These are phyloP conservation scores for Priceomyces medius DNA, from an alignment of 805 yeast genomes.

Conservation along the genomic window DNA sequence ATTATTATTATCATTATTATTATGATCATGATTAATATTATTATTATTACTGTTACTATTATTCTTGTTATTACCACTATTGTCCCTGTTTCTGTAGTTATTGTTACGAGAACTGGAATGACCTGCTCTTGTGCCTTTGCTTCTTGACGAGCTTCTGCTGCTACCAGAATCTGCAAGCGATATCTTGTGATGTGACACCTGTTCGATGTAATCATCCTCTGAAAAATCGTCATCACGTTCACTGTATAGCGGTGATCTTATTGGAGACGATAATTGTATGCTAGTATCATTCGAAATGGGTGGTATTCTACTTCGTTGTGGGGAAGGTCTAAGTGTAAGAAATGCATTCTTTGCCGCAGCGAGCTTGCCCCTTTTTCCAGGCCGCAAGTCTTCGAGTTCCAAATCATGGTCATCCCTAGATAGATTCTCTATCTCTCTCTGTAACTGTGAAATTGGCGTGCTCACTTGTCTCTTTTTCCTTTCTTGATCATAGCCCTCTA, in stretches of 20 bases:
- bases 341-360: slow-evolving; percentile 1
- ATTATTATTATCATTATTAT: too few relatives aligned
- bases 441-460: slow-evolving; percentile 25
- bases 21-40: too few relatives aligned
- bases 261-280: slow-evolving; percentile 10
- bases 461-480: slow-evolving; percentile 14
- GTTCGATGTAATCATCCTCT: slow-evolving; percentile 28
- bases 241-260: slow-evolving; percentile 5
- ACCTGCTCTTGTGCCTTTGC: background rate
- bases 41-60: background rate
- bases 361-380: background rate
- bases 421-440: slow-evolving; percentile 17
- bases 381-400: slow-evolving; percentile 10
- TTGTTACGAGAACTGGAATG: background rate
- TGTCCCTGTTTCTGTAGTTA: too few relatives aligned
- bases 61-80: too few relatives aligned
- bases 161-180: slow-evolving; percentile 15
- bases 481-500: slow-evolving; percentile 3
- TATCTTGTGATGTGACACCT: slow-evolving; percentile 27
- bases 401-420: slow-evolving; percentile 15
- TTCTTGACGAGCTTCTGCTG: background rate
- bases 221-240: background rate
- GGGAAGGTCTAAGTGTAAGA: slow-evolving; percentile 3
- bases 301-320: background rate
- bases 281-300: slow-evolving; percentile 4